phyloP scores from a whole-genome alignment of 129 eudicot genomes.

The carrot (Daucus carota) region DNA sequence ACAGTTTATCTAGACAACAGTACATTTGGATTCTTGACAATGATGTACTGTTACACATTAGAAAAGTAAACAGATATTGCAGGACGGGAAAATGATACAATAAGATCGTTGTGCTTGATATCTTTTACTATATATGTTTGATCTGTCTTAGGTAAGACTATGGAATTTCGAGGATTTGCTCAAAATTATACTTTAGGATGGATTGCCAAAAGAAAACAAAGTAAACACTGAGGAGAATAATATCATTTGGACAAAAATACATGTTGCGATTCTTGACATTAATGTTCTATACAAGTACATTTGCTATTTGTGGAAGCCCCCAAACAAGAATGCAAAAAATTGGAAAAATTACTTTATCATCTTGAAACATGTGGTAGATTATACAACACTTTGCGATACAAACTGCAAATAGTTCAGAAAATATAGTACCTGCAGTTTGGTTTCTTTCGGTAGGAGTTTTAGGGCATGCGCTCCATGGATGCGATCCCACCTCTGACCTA shows the following conservation, averaged over 20 bases:
- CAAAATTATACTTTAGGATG: too few relatives aligned
- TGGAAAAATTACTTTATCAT: neutral
- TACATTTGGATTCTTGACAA: neutral
- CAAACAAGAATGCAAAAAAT: neutral
- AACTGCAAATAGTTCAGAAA: neutral
- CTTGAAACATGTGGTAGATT: neutral
- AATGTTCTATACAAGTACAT: neutral
- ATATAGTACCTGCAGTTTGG: conserved; percentile 66
- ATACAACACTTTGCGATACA: neutral
- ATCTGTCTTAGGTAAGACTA: neutral
- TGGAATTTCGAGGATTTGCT: neutral
- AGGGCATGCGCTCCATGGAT: conserved; percentile 86
- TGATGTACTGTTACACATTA: neutral
- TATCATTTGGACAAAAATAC: neutral
- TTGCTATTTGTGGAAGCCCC: neutral
- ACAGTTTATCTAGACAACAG: neutral
- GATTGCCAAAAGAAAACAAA: neutral
- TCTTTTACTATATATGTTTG: neutral
- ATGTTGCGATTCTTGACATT: neutral
- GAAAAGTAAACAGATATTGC: neutral
- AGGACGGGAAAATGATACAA: neutral
- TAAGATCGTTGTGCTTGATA: neutral
- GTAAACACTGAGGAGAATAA: neutral
- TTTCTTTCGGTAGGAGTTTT: conserved; percentile 79
- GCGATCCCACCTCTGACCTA: conserved; percentile 86